These are phyloP conservation scores for Hyaloscypha variabilis DNA, from an alignment of 495 filamentous ascomycete species.

Conservation along the genomic window DNA sequence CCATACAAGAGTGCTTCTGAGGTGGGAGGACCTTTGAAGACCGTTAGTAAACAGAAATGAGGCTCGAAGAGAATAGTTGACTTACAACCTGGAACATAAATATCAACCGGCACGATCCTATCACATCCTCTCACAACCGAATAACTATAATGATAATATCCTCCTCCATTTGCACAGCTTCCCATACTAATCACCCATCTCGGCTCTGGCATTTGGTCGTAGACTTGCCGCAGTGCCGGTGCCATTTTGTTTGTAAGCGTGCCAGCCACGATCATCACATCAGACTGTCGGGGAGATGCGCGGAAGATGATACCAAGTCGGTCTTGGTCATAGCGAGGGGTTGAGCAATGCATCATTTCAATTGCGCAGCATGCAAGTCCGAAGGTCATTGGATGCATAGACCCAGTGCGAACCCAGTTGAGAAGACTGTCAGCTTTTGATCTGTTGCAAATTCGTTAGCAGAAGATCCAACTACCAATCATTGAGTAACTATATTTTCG, in stretches of 20 bases:
- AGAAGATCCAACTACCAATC: too few relatives aligned
- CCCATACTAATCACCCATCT: constrained; percentile 92
- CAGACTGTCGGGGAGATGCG: constrained; percentile 88
- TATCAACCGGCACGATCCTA: constrained; percentile 87
- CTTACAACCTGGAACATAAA: constrained; percentile 83
- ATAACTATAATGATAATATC: constrained; percentile 94
- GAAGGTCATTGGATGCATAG: constrained; percentile 96
- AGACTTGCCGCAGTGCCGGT: constrained; percentile 87
- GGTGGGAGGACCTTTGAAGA: constrained; percentile 62
- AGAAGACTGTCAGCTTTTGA: too few relatives aligned
- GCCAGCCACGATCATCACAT: constrained; percentile 96
- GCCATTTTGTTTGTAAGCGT: constrained; percentile 98
- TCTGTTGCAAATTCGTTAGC: too few relatives aligned
- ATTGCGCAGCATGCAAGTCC: constrained; percentile 94
- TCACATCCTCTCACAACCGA: constrained; percentile 84
- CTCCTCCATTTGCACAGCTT: constrained; percentile 86
- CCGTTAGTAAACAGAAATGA: too few relatives aligned
- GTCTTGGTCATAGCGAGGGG: constrained; percentile 93
- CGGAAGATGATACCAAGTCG: constrained; percentile 94
- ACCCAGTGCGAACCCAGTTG: constrained; percentile 92
- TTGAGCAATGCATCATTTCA: constrained; percentile 97
- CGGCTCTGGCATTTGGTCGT: constrained; percentile 97
- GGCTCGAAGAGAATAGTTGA: neutral
- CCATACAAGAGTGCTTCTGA: constrained; percentile 80
- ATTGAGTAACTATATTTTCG: too few relatives aligned